These are phyloP conservation scores for Scytalidium lignicola DNA, from an alignment of 2,329 filamentous ascomycete genomes.

Conservation along the genomic window DNA sequence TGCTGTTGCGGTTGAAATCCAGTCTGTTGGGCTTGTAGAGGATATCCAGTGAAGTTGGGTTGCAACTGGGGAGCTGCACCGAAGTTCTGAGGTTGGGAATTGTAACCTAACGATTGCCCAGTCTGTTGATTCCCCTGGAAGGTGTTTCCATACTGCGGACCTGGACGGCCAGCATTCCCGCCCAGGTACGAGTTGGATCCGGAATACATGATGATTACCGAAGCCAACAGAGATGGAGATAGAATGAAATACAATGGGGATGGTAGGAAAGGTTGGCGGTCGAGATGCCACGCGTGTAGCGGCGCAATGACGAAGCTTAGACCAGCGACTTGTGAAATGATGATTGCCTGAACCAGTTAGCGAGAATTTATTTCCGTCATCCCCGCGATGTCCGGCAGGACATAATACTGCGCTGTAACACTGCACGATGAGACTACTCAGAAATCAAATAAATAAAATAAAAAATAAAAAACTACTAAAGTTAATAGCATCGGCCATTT, in stretches of 20 bases:
- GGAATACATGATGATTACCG: slow-evolving; percentile 67
- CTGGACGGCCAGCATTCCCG: slow-evolving; percentile 68
- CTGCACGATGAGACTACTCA: no score
- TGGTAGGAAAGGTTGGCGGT: slow-evolving; percentile 3
- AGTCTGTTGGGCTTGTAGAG: slow-evolving; percentile 25
- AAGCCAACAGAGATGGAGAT: slow-evolving; percentile 10
- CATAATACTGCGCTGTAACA: no score
- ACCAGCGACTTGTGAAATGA: neutral
- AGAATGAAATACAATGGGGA: slow-evolving; percentile 7
- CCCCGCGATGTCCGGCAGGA: no score
- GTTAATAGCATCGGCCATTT: no score
- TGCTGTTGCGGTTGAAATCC: slow-evolving; percentile 47
- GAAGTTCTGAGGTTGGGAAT: slow-evolving; percentile 16
- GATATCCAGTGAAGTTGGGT: slow-evolving; percentile 25
- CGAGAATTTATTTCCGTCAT: no score
- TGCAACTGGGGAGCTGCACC: slow-evolving; percentile 27
- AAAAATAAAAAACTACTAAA: no score
- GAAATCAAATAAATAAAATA: no score
- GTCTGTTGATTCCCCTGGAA: slow-evolving; percentile 38
- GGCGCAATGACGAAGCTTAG: slow-evolving; percentile 15
- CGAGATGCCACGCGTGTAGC: slow-evolving; percentile 5
- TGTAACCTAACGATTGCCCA: slow-evolving; percentile 8
- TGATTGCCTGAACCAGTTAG: neutral
- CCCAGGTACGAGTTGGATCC: slow-evolving; percentile 83
- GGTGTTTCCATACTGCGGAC: slow-evolving; percentile 52